A percentile compares a stretch with the other conserved stretches of the same genome.
These are phyloP conservation scores for Penicillium sp. DNA, from an alignment of 2,329 filamentous ascomycete genomes.

Conservation along the genomic window DNA sequence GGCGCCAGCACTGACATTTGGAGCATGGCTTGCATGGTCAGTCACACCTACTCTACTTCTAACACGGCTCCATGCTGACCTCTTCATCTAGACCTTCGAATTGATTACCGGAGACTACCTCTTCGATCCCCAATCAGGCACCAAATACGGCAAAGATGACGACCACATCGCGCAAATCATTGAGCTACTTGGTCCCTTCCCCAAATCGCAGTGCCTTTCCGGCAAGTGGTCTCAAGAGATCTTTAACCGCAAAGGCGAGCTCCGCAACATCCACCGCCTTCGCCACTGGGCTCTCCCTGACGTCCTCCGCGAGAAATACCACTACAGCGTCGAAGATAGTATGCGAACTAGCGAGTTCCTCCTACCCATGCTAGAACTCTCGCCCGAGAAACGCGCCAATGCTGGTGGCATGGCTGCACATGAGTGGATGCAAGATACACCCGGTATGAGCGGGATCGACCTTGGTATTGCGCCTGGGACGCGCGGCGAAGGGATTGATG, in stretches of 20 bases:
- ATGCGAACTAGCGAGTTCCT: conserved; percentile 79
- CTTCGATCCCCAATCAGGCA: conserved; percentile 96
- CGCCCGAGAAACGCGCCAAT: conserved; percentile 86
- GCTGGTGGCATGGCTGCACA: conserved; percentile 93
- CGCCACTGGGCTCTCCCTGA: conserved; percentile 94
- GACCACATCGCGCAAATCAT: conserved; percentile 99
- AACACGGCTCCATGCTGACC: background rate
- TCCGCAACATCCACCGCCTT: conserved; percentile 94
- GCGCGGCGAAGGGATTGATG: conserved; percentile 87
- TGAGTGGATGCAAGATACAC: conserved; percentile 76
- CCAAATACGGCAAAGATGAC: conserved; percentile 98
- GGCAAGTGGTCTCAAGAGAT: conserved; percentile 99
- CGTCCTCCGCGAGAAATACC: conserved; percentile 93
- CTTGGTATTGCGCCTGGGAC: conserved; percentile 76
- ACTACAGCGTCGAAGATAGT: conserved; percentile 80
- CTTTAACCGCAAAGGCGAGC: conserved; percentile 94
- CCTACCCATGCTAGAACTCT: conserved; percentile 83
- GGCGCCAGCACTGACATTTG: conserved; percentile 98
- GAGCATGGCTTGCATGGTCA: conserved; percentile 99
- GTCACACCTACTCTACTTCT: conserved; percentile 25
- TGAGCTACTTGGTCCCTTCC: conserved; percentile 89
- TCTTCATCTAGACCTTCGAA: conserved; percentile 73
- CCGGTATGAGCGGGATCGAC: conserved; percentile 79
- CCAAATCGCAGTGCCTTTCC: conserved; percentile 83
- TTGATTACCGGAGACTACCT: conserved; percentile 97